These are phyloP conservation scores for Syzygium aqueum DNA, from an alignment of 345 rosid genomes.

Conservation along the genomic window DNA sequence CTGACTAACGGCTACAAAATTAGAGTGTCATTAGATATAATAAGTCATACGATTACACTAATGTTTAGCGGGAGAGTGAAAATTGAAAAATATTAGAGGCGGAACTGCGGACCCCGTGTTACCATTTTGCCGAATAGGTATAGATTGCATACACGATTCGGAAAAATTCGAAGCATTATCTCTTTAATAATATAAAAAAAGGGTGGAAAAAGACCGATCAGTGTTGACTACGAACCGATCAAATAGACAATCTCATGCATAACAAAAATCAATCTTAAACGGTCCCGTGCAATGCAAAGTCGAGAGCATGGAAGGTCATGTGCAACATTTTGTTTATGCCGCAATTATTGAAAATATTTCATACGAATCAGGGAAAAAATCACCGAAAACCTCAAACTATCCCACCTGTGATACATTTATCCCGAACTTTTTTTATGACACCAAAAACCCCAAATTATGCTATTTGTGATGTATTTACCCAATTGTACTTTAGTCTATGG, in stretches of 20 bases:
- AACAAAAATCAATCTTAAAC: not conserved
- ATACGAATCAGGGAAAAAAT: no score
- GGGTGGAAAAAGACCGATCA: rapidly evolving
- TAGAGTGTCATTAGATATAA: no score
- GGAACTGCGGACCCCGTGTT: not conserved
- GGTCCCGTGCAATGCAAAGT: not conserved
- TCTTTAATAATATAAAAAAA: not conserved
- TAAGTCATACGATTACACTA: not conserved
- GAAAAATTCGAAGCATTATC: not conserved
- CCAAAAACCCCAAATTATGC: no score
- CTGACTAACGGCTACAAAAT: not conserved
- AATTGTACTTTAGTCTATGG: no score
- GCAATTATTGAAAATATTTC: not conserved
- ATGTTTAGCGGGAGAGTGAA: not conserved
- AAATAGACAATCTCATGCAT: no score
- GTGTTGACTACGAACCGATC: not conserved
- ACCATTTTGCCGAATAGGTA: no score
- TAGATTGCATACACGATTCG: rapidly evolving
- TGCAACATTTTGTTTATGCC: not conserved
- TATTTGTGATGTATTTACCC: no score
- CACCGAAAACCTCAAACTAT: no score
- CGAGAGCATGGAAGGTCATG: not conserved
- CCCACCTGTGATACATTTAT: no score
- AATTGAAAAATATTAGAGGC: not conserved
- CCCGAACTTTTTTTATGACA: no score